phyloP scores from a whole-genome alignment of 2,329 filamentous ascomycete species.

The Dryadomyces quercus-mongolicae region DNA sequence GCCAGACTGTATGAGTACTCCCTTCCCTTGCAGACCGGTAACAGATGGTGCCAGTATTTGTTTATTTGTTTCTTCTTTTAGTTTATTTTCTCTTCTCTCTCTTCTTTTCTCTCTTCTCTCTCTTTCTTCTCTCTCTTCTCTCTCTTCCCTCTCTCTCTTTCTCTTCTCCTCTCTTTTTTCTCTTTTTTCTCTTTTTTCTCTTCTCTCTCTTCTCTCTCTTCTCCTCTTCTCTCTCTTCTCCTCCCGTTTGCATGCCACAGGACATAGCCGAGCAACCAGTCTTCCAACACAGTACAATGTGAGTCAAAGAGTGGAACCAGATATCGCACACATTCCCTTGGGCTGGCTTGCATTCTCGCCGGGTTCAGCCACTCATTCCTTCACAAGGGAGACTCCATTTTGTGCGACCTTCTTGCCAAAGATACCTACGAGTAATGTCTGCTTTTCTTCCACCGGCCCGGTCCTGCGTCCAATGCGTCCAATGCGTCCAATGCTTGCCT shows the following conservation, averaged over 20 bases:
- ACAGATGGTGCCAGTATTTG: too few relatives aligned
- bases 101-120: neutral
- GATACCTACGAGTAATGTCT: too few relatives aligned
- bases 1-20: too few relatives aligned
- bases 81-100: too few relatives aligned
- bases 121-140: neutral
- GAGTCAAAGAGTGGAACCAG: neutral
- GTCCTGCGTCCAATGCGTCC: too few relatives aligned
- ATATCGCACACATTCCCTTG: neutral
- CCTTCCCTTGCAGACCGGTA: too few relatives aligned
- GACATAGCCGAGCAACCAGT: too few relatives aligned
- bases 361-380: neutral
- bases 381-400: neutral
- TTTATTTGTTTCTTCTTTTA: neutral
- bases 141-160: neutral
- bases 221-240: neutral
- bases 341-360: neutral
- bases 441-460: too few relatives aligned
- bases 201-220: neutral
- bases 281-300: too few relatives aligned
- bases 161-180: neutral
- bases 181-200: neutral
- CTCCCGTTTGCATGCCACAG: neutral
- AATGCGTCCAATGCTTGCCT: too few relatives aligned
- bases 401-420: neutral